Conservation (phyloP, 2,329 filamentous ascomycete genomes). For the Fusarium verrucosum region DNA sequence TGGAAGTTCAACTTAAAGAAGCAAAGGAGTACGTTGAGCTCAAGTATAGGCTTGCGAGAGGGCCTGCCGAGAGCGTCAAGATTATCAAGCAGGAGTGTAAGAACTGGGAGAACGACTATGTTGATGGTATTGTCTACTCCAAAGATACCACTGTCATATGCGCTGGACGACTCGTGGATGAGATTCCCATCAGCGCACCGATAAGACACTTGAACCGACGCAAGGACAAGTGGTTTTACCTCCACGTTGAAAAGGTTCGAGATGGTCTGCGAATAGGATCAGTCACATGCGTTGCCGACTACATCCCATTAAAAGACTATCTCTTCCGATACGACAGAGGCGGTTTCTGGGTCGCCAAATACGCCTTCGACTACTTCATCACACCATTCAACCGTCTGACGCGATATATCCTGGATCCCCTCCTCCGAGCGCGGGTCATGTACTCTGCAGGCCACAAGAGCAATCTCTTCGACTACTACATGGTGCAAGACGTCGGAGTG, state of each 20-base stretch:
- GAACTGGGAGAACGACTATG: constrained; percentile 64
- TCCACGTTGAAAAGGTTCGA: constrained; percentile 65
- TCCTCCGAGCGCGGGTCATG: constrained; percentile 71
- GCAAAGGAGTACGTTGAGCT: constrained; percentile 66
- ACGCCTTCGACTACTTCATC: constrained; percentile 71
- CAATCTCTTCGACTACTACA: constrained; percentile 66
- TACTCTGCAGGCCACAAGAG: constrained; percentile 72
- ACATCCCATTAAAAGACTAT: constrained; percentile 71
- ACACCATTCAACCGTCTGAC: constrained; percentile 72
- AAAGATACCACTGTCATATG: constrained; percentile 66
- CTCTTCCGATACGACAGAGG: constrained; percentile 77
- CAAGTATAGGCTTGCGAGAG: constrained; percentile 61
- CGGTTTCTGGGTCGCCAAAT: constrained; percentile 72
- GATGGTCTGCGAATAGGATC: constrained; percentile 40
- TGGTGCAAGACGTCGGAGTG: constrained; percentile 71
- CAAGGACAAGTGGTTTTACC: constrained; percentile 77
- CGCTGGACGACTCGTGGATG: constrained; percentile 65
- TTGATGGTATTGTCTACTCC: constrained; percentile 75
- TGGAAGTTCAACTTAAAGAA: constrained; percentile 67
- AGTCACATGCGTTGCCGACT: constrained; percentile 54
- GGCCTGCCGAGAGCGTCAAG: constrained; percentile 51
- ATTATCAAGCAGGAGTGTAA: constrained; percentile 57
- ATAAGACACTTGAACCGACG: constrained; percentile 63
- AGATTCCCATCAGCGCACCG: constrained; percentile 48
- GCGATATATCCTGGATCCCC: constrained; percentile 67